Base-by-base conservation (phyloP, 164 flowering plant genomes). In the Stephania cephalantha region DNA sequence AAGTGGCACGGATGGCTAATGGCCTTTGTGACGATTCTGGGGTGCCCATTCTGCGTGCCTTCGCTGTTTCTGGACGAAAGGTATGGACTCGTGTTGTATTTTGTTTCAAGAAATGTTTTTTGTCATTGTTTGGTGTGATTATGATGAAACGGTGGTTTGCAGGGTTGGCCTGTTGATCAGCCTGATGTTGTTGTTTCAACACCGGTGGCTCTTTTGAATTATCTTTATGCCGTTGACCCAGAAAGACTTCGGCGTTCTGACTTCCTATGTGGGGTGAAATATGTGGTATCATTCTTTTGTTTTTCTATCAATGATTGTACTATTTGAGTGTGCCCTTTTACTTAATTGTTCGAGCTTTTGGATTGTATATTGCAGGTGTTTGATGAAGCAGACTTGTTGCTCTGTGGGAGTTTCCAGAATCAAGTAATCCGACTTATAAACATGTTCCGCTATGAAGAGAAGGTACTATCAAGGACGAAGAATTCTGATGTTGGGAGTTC, bases 361-460 rank as follows among this genome's bases (percentile, higher is more conserved):
- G 1, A 12, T 67, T 12, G 18, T 48, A 9, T 71, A 48, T 73
- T 74, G 44, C 87, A 95, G 98, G 99, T 95, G 50, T 95, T 95
- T 84, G 99, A 95, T 87, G 99, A 95, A 85, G 98, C 98, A 70
- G 99, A 92, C 78, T 83, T 95, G 95, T 86, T 95, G 70, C 90
- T 95, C 46, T 91, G 93, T 81, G 98, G 99, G 45, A 85, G 99
- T 75, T 95, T 91, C 68, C 95, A 92, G 84, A 95, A 95, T 86
- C 97, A 95, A 80, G 90, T 95, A 64, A 86, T 92, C 71, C 95
- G 93, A 74, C 90, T 95, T 7, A 89, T 95, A 82, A 78, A 93
- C 84, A 83, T 93, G 95, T 83, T 95, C 48, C 95, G 98, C 7
- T 93, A 88, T 83, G 98, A 95, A 72, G 99, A 95, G 76, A 95